Evolutionary conservation across 345 rosid species (phyloP), one percentile per base, ranked within the genome.

Genomic region (Fremontodendron californicum): DNA sequence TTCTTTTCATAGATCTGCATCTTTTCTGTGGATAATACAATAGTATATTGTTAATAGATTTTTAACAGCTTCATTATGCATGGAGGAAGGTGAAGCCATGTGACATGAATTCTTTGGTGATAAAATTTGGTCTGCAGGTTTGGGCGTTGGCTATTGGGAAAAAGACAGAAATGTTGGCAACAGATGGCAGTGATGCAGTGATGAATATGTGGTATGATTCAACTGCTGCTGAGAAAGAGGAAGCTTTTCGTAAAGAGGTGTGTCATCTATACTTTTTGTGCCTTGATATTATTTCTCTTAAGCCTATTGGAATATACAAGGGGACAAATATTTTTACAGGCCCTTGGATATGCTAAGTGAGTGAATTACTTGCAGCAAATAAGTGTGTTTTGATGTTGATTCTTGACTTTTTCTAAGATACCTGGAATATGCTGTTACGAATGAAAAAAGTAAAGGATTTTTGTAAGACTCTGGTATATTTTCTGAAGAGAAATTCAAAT

Each of bases 141-240:
- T 96, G 99, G 98, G 97, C 98, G 70, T 86, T 96, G 89, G 93
- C 98, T 70, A 85, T 96, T 21, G 98, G 99, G 72, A 96, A 86
- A 84, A 91, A 90, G 84, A 92, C 97, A 31, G 97, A 93, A 88
- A 88, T 87, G 88, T 79, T 93, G 80, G 97, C 96, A 71, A 92
- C 98, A 39, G 99, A 98, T 68, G 99, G 99, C 54, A 76, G 94
- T 74, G 99, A 93, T 82, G 94, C 93, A 63, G 85, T 87, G 52
- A 85, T 95, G 79, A 95, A 95, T 82, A 79, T 95, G 70, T 93
- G 96, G 97, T 77, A 90, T 82, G 99, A 96, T 82, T 92, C 99
- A 73, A 93, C 99, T 58, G 86, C 90, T 78, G 77, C 84, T 58
- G 96, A 93, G 69, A 92, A 89, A 80, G 99, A 92, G 85, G 97